Percentiles rank a stretch among this genome's conserved stretches.
Conservation (phyloP, 2,329 filamentous ascomycete species). For the Cladosporium sp. region DNA sequence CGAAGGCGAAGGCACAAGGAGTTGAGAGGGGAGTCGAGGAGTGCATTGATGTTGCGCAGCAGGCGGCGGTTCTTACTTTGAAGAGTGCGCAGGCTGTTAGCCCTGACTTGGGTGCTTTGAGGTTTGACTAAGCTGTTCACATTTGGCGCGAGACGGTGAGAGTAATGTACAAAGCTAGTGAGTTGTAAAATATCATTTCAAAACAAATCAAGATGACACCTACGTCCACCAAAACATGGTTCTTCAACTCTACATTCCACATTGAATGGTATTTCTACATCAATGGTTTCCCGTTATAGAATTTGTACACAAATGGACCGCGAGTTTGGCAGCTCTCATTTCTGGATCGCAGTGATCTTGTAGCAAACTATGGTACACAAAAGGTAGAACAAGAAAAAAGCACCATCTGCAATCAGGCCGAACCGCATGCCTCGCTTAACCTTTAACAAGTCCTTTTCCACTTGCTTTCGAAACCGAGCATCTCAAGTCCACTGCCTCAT, state of each 20-base stretch:
- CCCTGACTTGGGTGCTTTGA: constrained; percentile 52
- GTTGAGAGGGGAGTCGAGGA: constrained; percentile 56
- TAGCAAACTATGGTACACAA: constrained; percentile 4
- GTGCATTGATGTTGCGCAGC: constrained; percentile 77
- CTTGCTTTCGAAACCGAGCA: not conserved
- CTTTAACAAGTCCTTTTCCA: not conserved
- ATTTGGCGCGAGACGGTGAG: not conserved
- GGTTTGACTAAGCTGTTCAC: constrained; percentile 1
- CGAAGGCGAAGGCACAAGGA: constrained; percentile 46
- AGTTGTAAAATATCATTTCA: not conserved
- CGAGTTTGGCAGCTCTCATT: not conserved
- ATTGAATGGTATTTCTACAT: not conserved
- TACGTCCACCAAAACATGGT: not conserved
- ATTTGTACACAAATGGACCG: not conserved
- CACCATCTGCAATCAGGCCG: not conserved
- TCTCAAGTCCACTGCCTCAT: not conserved
- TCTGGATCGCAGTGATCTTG: not conserved
- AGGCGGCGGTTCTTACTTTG: constrained; percentile 75
- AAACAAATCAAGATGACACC: not conserved
- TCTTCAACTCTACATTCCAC: not conserved
- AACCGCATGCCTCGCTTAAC: not conserved
- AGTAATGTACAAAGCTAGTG: not conserved
- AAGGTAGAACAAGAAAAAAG: not conserved
- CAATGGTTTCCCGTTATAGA: not conserved
- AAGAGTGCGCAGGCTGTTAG: constrained; percentile 74